phyloP scores from a whole-genome alignment of 179 eudicot genomes.

The Sideroxylon spinosum region DNA sequence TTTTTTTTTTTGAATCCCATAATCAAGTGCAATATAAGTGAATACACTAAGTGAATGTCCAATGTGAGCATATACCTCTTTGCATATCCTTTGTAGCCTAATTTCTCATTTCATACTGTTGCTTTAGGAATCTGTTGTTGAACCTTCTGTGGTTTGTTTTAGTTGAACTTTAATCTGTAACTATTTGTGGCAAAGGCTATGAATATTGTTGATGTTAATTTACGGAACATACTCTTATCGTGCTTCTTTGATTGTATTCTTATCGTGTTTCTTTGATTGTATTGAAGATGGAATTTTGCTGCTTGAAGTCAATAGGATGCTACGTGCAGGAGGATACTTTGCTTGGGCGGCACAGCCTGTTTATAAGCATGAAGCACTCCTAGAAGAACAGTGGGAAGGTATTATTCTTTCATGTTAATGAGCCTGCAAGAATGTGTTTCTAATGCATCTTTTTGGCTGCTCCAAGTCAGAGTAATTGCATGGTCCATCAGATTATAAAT shows the following conservation, averaged over 20 bases:
- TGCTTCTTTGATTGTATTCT: too few relatives aligned
- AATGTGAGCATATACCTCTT: not conserved
- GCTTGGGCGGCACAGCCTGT: slow-evolving; percentile 99
- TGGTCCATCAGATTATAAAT: not conserved
- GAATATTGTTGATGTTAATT: not conserved
- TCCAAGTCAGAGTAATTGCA: slow-evolving; percentile 7
- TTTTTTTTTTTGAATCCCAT: too few relatives aligned
- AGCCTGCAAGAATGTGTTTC: not conserved
- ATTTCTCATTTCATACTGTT: not conserved
- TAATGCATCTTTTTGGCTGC: not conserved
- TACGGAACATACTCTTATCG: slow-evolving; percentile 9
- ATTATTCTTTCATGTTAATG: not conserved
- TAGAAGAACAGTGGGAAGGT: slow-evolving; percentile 96
- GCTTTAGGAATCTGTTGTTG: not conserved
- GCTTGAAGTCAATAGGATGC: slow-evolving; percentile 91
- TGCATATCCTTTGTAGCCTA: too few relatives aligned
- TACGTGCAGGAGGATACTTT: slow-evolving; percentile 95
- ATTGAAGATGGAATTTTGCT: slow-evolving; percentile 84
- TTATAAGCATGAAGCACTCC: slow-evolving; percentile 78
- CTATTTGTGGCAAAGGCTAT: not conserved
- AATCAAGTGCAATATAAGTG: too few relatives aligned
- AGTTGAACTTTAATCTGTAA: slow-evolving; percentile 6
- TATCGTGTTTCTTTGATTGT: slow-evolving; percentile 12
- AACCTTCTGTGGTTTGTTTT: not conserved
- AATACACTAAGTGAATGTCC: not conserved